A percentile compares a stretch with the other conserved stretches of the same genome.
Conservation (phyloP, 2,329 filamentous ascomycete genomes). For the Chrysoporthe deuterocubensis region DNA sequence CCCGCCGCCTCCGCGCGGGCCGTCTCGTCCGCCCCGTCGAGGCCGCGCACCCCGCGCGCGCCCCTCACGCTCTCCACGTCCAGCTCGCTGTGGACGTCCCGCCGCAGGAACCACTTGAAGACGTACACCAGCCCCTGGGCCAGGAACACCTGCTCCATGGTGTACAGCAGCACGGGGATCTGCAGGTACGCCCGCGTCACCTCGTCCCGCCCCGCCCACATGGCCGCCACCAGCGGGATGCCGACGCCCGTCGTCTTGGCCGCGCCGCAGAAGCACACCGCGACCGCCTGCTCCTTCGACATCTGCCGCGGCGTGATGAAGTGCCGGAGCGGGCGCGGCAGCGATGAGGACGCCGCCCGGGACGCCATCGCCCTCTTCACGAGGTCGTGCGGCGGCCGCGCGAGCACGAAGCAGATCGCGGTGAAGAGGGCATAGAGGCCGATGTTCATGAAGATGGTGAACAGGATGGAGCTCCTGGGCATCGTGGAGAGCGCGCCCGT, state of each 20-base stretch:
- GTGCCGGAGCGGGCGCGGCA: constrained; percentile 38
- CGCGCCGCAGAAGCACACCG: constrained; percentile 74
- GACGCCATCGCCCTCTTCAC: constrained; percentile 39
- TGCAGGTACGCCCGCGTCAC: constrained; percentile 62
- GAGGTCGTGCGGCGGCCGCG: constrained; percentile 46
- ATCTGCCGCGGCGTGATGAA: constrained; percentile 56
- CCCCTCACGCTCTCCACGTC: constrained; percentile 29
- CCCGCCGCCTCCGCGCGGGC: background rate
- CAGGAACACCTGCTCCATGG: constrained; percentile 58
- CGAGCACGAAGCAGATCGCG: constrained; percentile 59
- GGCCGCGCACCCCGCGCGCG: background rate
- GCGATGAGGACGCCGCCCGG: constrained; percentile 37
- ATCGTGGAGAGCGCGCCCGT: constrained; percentile 64
- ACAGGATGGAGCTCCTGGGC: constrained; percentile 64
- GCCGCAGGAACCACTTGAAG: constrained; percentile 50
- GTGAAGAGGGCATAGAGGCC: constrained; percentile 66
- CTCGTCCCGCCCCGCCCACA: constrained; percentile 63
- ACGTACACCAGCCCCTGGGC: constrained; percentile 51
- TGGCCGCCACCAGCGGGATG: constrained; percentile 69
- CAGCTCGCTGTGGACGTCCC: constrained; percentile 17
- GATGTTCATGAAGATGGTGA: constrained; percentile 71
- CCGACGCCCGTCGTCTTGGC: constrained; percentile 75
- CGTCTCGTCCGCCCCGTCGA: constrained; percentile 7
- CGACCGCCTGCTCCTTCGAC: constrained; percentile 65
- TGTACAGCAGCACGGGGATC: constrained; percentile 66